Percentiles rank a stretch among this genome's conserved stretches.
phyloP scores from a whole-genome alignment of 352 stramenopile genomes.

The Phytophthora citrophthora region DNA sequence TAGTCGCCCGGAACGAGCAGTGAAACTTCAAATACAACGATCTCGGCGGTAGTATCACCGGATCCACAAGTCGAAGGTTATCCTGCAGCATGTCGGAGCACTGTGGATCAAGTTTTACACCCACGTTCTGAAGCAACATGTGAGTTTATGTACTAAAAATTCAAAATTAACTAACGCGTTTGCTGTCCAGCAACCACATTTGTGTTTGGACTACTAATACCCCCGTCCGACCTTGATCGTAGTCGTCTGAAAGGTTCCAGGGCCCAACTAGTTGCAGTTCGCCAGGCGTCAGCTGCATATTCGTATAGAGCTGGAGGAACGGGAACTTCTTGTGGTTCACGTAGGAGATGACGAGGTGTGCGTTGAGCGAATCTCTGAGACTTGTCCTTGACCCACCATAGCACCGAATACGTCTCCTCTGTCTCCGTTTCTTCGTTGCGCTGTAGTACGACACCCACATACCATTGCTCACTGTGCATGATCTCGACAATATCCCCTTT shows the following conservation, averaged over 20 bases:
- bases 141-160: not conserved
- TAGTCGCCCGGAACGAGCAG: constrained; percentile 7
- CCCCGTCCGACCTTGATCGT: constrained; percentile 36
- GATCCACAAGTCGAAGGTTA: constrained; percentile 21
- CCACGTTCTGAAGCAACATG: not conserved
- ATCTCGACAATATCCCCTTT: constrained; percentile 77
- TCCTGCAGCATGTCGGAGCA: not conserved
- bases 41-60: not conserved
- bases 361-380: constrained; percentile 74
- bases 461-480: constrained; percentile 59
- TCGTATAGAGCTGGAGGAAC: constrained; percentile 52
- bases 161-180: not conserved
- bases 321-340: constrained; percentile 41
- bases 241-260: constrained; percentile 50
- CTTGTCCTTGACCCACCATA: constrained; percentile 86
- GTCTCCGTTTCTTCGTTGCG: constrained; percentile 50
- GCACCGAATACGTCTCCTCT: constrained; percentile 68
- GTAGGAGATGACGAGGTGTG: constrained; percentile 57
- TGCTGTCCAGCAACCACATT: too few species aligned
- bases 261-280: constrained; percentile 50
- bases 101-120: constrained; percentile 20
- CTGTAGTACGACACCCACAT: constrained; percentile 69
- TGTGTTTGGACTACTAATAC: not conserved
- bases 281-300: constrained; percentile 59
- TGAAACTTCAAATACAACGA: constrained; percentile 11